A percentile compares a stretch with the other conserved stretches of the same genome.
Conservation (phyloP, 768 basidiomycete genomes). For the Ramaria sp. region DNA sequence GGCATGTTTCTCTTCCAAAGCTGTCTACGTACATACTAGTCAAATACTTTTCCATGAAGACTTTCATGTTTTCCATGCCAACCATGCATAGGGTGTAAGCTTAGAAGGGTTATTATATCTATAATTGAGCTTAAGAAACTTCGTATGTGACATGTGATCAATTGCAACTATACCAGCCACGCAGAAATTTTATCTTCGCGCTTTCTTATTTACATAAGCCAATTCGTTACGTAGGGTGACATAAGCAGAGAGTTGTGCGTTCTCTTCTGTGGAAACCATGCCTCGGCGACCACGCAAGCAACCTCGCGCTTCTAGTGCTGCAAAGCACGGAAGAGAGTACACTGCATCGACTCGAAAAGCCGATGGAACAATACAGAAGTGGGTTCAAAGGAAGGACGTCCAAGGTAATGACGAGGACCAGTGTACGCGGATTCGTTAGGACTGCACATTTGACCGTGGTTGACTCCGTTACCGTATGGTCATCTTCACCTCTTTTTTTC, state of each 20-base stretch:
- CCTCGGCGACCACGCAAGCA: slow-evolving; percentile 9
- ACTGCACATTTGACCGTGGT: neutral
- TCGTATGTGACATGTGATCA: too few species aligned
- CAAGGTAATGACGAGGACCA: slow-evolving; percentile 72
- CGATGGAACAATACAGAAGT: slow-evolving; percentile 47
- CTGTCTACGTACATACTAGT: too few species aligned
- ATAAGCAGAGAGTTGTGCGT: neutral
- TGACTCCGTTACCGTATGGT: neutral
- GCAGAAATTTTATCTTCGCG: too few species aligned
- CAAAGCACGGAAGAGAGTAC: neutral
- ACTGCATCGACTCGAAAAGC: neutral
- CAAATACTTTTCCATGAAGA: too few species aligned
- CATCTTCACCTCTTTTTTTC: slow-evolving; percentile 1
- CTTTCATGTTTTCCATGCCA: too few species aligned
- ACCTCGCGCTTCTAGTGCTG: neutral
- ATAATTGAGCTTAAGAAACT: too few species aligned
- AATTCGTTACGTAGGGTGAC: neutral
- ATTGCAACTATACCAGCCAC: too few species aligned
- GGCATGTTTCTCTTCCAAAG: too few species aligned
- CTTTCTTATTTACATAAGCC: too few species aligned
- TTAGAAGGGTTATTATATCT: too few species aligned
- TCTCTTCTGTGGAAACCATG: neutral
- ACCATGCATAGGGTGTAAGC: too few species aligned
- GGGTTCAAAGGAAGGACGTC: slow-evolving; percentile 59
- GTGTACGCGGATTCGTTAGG: slow-evolving; percentile 35